Base-by-base conservation (phyloP, 2,329 filamentous ascomycete genomes). In the Monilinia vaccinii-corymbosi region DNA sequence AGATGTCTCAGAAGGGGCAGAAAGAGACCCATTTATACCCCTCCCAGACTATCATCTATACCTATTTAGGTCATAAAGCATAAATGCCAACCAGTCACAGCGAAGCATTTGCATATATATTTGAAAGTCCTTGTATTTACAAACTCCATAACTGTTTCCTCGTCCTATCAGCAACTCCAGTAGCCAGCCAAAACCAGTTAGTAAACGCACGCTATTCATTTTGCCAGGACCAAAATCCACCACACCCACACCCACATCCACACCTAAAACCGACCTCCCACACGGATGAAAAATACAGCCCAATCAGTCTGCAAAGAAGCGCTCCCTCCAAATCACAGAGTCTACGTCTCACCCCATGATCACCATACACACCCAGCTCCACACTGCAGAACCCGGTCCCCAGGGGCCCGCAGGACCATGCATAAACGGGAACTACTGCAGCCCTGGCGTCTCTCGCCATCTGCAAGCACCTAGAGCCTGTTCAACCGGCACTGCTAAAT, bases 371-470 rank as follows among this genome's bases (percentile, higher is more conserved):
- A 52, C 18, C n/a, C 10, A 59, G 28, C 49, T 56, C 50, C 40
- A 56, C 42, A 47, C 58, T 44, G 38, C 32, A 42, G 32, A 46
- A 28, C 32, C 56, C 9, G 32, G 50, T 36, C n/a, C 46, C 36
- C n/a, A 34, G 23, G 34, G 34, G 45, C 32, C 45, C 52, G 42
- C 58, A 56, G 53, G 31, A 55, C 46, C 49, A 48, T 53, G 47
- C 36, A 56, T 44, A 48, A 47, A 53, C 47, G 48, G 53, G 48
- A 61, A 40, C 60, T 59, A 59, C 60, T 63, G 60, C 60, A 61
- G 56, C 62, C 60, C 62, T 63, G 62, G 56, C 60, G 60, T 56
- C 49, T 55, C 49, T 60, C 18, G 25, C 48, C 36, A 34, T 42
- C 49, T 44, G 31, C 46, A 44, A 42, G 36, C 32, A 36, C 53